A percentile compares a stretch with the other conserved stretches of the same genome.
phyloP scores from a whole-genome alignment of 805 yeast genomes.

The Soucietia sequanensis region DNA sequence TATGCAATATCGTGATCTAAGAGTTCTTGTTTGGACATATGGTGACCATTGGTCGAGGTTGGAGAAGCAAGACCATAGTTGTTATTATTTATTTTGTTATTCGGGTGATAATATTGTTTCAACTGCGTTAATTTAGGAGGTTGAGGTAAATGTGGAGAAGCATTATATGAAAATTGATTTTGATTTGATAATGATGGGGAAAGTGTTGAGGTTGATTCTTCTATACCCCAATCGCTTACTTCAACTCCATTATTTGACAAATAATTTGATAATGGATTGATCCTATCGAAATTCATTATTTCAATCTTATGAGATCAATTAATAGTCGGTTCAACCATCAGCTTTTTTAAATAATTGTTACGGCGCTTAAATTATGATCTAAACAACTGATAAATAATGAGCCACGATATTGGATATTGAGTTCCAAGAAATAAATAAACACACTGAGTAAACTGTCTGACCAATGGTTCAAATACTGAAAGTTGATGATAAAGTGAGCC shows the following conservation, averaged over 20 bases:
- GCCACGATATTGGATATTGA: no score
- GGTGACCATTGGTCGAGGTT: slow-evolving; percentile 1
- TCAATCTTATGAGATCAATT: no score
- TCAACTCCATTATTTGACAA: slow-evolving; percentile 11
- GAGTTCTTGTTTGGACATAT: neutral
- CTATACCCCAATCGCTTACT: slow-evolving; percentile 40
- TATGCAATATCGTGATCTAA: no score
- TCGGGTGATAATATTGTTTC: neutral
- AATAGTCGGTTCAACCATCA: no score
- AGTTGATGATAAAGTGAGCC: no score
- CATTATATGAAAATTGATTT: no score
- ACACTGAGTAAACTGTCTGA: no score
- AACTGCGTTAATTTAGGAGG: slow-evolving; percentile 2
- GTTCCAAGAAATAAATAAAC: no score
- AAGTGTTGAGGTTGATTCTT: slow-evolving; percentile 15
- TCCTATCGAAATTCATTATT: slow-evolving; percentile 31
- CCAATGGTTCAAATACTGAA: no score
- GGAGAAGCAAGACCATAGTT: slow-evolving; percentile 5
- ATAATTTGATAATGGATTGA: slow-evolving; percentile 25
- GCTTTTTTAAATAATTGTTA: no score
- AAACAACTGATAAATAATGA: no score
- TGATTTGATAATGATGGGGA: slow-evolving; percentile 2
- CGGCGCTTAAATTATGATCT: no score
- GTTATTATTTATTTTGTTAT: slow-evolving; percentile 1
- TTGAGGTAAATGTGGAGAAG: neutral